Evolutionary conservation across 2,329 filamentous ascomycete species (phyloP).

Genomic region (Parastagonospora nodorum): DNA sequence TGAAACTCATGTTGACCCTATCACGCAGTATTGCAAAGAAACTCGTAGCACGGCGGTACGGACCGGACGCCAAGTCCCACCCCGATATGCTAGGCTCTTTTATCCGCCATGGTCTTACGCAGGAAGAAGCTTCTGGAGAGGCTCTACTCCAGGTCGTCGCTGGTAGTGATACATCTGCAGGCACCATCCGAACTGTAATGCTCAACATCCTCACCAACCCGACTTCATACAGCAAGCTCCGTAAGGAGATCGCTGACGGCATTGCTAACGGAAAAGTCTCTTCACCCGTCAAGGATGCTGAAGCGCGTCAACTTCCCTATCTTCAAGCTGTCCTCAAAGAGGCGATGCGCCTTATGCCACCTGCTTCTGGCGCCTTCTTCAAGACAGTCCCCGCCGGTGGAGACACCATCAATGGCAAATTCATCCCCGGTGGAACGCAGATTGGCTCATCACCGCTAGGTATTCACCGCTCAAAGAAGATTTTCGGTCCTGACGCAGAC

Average conservation of each 20-base stretch:
- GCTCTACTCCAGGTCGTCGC: conserved; percentile 56
- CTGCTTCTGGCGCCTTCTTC: conserved; percentile 35
- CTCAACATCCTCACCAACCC: conserved; percentile 57
- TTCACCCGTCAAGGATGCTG: conserved; percentile 40
- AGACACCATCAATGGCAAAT: conserved; percentile 21
- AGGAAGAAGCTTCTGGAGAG: conserved; percentile 50
- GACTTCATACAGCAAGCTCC: conserved; percentile 49
- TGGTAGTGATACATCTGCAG: conserved; percentile 62
- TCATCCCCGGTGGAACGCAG: conserved; percentile 30
- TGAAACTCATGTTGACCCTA: not conserved
- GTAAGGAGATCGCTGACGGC: conserved; percentile 50
- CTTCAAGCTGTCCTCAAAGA: conserved; percentile 39
- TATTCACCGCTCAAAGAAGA: conserved; percentile 16
- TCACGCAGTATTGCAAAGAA: conserved; percentile 48
- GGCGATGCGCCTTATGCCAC: conserved; percentile 33
- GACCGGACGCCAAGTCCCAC: conserved; percentile 46
- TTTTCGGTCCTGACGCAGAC: conserved; percentile 24
- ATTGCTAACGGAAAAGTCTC: conserved; percentile 46
- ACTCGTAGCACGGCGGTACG: conserved; percentile 55
- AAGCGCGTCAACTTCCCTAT: conserved; percentile 29
- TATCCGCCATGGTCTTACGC: conserved; percentile 50
- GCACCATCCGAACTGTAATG: conserved; percentile 57
- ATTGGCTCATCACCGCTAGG: conserved; percentile 12
- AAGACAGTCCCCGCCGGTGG: conserved; percentile 37
- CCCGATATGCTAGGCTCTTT: conserved; percentile 60